Evolutionary conservation across 805 yeast genomes (phyloP), one percentile per base, ranked within the genome.

Genomic region (Saccharomycopsis synnaedendra): DNA sequence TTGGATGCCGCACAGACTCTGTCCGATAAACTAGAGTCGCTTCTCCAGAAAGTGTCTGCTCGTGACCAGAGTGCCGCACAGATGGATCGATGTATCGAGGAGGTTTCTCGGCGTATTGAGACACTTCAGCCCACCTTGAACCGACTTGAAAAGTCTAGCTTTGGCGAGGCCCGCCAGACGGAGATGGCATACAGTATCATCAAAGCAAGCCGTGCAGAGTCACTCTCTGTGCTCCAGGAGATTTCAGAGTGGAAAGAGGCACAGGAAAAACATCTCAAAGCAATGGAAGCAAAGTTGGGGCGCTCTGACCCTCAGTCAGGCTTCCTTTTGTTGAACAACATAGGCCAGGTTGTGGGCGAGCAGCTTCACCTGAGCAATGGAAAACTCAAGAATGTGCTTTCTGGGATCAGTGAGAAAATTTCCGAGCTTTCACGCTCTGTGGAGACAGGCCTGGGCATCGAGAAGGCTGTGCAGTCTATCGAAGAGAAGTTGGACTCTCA

Each of bases 181-280:
- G 49, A 40, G 36, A 48, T 48, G 48, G 44, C 51, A 10, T 48
- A 48, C 32, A 45, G 44, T 27, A 48, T 48, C 41, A 35, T 48
- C 11, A 48, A 44, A 8, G 48, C 51, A 7, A 48, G 44, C 28
- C 30, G 51, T 31, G 51, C 51, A 3, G 51, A 48, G 30, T 48
- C 51, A 5, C 35, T 48, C 4, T 41, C 51, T 5, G 45, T 48
- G 31, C 6, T 48, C 9, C n/a, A 34, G 10, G 48, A 48, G 30
- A 35, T 48, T 9, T 9, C 5, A 3, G 5, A n/a, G 3, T 39
- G 42, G 46, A 45, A 41, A 37, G 45, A 45, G 8, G 5, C 42
- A n/a, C 51, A 48, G 32, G 44, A 48, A 29, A 40, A 5, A 4
- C 5, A 33, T 3, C 11, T 43, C 5, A 41, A 40, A 32, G 44